These are phyloP conservation scores for Mikania micrantha DNA, from an alignment of 129 eudicot species.

Conservation along the genomic window DNA sequence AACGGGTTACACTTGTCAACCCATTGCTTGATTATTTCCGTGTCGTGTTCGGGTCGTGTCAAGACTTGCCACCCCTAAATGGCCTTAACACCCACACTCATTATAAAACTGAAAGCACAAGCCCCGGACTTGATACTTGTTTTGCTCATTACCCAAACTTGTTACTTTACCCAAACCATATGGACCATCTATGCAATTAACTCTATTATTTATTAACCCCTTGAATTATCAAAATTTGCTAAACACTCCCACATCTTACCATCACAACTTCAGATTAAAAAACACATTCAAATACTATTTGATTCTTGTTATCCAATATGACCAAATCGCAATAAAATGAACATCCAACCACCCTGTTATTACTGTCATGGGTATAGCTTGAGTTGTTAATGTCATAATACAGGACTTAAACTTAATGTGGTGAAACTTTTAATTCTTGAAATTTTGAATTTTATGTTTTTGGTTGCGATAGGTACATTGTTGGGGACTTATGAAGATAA, in stretches of 20 bases:
- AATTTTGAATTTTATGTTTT: not conserved
- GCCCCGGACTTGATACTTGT: no score
- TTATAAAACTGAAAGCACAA: no score
- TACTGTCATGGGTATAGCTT: not conserved
- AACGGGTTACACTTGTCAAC: no score
- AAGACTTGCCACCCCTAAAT: no score
- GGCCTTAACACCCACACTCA: no score
- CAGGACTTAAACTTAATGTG: not conserved
- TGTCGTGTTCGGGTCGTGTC: no score
- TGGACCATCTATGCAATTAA: no score
- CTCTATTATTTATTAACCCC: no score
- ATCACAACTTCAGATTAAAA: not conserved
- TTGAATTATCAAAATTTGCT: not conserved
- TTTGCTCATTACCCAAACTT: no score
- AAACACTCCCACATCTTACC: not conserved
- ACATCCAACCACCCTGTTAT: not conserved
- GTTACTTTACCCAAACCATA: no score
- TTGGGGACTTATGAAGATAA: constrained; percentile 81
- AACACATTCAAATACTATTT: not conserved
- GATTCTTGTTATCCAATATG: not conserved
- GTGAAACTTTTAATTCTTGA: not conserved
- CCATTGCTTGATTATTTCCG: no score
- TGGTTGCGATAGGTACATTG: constrained; percentile 47
- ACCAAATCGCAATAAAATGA: not conserved
- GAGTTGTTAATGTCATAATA: not conserved